These are phyloP conservation scores for Camellia sinensis DNA, from an alignment of 148 eudicot genomes.

Conservation along the genomic window DNA sequence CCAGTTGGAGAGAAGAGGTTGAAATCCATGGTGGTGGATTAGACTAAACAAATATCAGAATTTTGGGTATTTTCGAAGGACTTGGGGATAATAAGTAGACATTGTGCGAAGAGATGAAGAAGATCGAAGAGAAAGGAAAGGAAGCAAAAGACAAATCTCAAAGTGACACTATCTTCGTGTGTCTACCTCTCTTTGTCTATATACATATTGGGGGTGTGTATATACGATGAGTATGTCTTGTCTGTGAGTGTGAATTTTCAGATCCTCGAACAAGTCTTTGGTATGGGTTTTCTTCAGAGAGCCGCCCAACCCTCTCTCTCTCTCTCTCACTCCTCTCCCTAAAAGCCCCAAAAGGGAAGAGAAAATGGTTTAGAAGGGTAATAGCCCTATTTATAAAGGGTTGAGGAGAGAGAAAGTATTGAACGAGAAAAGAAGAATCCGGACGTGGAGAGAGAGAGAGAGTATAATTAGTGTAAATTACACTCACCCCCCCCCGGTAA, in stretches of 20 bases:
- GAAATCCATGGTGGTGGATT: background rate
- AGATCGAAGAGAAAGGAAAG: constrained; percentile 15
- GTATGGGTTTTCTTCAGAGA: constrained; percentile 15
- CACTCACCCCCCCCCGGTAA: no score
- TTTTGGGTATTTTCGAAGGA: background rate
- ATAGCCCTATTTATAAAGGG: constrained; percentile 24
- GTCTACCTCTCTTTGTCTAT: constrained; percentile 14
- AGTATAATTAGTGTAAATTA: no score
- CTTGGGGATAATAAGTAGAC: constrained; percentile 12
- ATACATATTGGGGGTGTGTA: background rate
- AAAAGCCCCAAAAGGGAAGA: constrained; percentile 29
- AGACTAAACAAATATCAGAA: background rate
- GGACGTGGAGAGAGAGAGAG: background rate
- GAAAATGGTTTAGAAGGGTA: background rate
- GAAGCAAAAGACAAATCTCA: background rate
- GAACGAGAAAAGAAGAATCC: background rate
- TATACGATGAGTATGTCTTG: background rate
- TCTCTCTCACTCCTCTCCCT: constrained; percentile 2
- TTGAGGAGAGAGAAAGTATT: constrained; percentile 6
- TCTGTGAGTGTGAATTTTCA: constrained; percentile 5
- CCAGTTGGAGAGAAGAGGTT: background rate
- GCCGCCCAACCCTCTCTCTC: constrained; percentile 11
- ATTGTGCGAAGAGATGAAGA: background rate
- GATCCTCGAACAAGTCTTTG: constrained; percentile 28
- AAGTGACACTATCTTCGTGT: constrained; percentile 11